Percentiles rank a stretch among this genome's conserved stretches.
phyloP scores from a whole-genome alignment of 768 basidiomycete species.

The Suillus tomentosus region DNA sequence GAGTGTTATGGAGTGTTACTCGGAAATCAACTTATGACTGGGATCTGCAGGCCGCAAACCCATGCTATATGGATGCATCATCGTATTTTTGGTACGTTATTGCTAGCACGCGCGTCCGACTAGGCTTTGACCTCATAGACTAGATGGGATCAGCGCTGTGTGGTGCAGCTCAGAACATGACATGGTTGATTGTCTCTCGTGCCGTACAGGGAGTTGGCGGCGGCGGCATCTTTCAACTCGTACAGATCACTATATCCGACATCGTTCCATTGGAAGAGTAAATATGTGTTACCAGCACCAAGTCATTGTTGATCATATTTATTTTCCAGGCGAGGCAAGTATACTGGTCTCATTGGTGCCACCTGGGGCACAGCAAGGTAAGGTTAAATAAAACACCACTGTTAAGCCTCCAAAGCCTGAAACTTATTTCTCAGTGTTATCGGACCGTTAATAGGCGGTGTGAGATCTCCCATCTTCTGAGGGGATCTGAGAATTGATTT shows the following conservation, averaged over 20 bases:
- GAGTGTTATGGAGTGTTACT: not conserved
- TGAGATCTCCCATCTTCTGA: constrained; percentile 16
- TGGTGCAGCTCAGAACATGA: constrained; percentile 46
- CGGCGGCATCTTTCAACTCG: constrained; percentile 39
- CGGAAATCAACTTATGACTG: not conserved
- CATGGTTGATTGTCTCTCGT: constrained; percentile 42
- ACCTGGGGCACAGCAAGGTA: constrained; percentile 44
- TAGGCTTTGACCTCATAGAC: not conserved
- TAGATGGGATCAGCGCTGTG: constrained; percentile 43
- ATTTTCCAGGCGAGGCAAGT: constrained; percentile 40
- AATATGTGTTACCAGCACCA: constrained; percentile 8
- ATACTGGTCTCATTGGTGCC: constrained; percentile 38
- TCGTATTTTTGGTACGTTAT: constrained; percentile 37
- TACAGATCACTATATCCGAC: constrained; percentile 42
- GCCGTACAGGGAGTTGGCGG: constrained; percentile 47
- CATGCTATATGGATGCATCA: constrained; percentile 38
- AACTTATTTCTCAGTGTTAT: constrained; percentile 30
- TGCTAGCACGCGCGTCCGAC: not conserved
- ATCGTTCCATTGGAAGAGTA: constrained; percentile 39
- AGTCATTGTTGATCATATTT: not conserved
- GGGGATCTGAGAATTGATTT: not conserved
- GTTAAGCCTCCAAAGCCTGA: not conserved
- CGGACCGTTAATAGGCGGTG: constrained; percentile 46
- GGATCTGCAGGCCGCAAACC: constrained; percentile 36
- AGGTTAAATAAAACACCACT: not conserved